phyloP scores from a whole-genome alignment of 140 eudicot species.

The Bidens hawaiensis region DNA sequence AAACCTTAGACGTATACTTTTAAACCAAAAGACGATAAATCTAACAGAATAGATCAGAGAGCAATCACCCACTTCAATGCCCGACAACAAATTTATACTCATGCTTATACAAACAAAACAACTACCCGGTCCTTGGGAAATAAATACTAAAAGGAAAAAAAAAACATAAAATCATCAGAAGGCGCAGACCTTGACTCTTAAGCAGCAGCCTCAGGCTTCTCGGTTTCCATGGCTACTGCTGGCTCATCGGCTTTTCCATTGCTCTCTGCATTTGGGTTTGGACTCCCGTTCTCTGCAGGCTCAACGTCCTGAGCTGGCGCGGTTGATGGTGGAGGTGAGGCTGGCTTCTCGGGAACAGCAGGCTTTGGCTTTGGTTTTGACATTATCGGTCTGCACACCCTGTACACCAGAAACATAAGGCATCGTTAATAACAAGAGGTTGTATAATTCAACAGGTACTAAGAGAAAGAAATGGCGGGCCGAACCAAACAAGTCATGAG shows the following conservation, averaged over 20 bases:
- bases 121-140: constrained; percentile 3
- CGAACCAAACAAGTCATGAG: too few relatives aligned
- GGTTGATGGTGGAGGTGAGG: constrained; percentile 48
- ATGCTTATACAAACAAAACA: background rate
- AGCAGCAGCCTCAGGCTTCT: constrained; percentile 38
- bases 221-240: constrained; percentile 62
- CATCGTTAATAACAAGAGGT: background rate
- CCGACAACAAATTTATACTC: constrained; percentile 21
- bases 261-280: constrained; percentile 20
- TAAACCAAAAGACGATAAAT: constrained; percentile 6
- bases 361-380: constrained; percentile 83
- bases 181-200: background rate
- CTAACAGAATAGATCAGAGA: constrained; percentile 15
- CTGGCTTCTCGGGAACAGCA: too few relatives aligned
- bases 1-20: constrained; percentile 10
- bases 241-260: constrained; percentile 20
- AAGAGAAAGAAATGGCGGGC: too few relatives aligned
- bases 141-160: background rate
- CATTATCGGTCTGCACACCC: constrained; percentile 88
- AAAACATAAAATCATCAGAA: constrained; percentile 3
- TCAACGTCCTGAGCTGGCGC: constrained; percentile 44
- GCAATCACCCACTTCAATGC: too few relatives aligned
- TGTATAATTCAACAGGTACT: too few relatives aligned
- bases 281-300: constrained; percentile 15
- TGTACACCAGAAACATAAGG: constrained; percentile 11